A percentile compares a stretch with the other conserved stretches of the same genome.
Evolutionary conservation across 2,329 filamentous ascomycete genomes (phyloP).

Genomic region (Talaromyces sp.): DNA sequence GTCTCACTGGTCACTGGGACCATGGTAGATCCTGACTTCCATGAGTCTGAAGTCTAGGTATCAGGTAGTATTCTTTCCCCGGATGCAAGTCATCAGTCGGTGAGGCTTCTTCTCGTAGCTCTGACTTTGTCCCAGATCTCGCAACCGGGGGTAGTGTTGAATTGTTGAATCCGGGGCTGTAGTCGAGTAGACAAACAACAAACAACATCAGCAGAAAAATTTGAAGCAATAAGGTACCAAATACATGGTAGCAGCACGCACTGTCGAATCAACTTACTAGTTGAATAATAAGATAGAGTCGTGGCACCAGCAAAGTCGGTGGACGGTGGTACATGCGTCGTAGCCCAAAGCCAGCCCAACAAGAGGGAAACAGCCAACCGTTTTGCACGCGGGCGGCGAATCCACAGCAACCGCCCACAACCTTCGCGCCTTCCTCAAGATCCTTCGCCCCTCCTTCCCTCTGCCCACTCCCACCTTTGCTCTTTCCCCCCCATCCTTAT

Average conservation of each 20-base stretch:
- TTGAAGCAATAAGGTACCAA: not conserved
- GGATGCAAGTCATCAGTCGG: not conserved
- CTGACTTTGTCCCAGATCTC: not conserved
- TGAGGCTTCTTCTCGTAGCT: not conserved
- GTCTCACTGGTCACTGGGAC: not conserved
- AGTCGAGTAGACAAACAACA: not conserved
- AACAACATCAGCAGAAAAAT: not conserved
- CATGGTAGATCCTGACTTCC: not conserved
- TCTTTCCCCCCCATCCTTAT: conserved; percentile 25
- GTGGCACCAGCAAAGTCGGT: conserved; percentile 40
- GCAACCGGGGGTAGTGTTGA: not conserved
- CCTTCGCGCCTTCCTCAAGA: conserved; percentile 20
- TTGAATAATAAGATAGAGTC: conserved; percentile 25
- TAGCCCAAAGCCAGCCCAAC: conserved; percentile 42
- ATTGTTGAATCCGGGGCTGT: not conserved
- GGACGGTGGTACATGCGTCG: conserved; percentile 18
- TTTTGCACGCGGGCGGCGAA: conserved; percentile 15
- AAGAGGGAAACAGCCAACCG: conserved; percentile 22
- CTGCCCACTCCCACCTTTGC: conserved; percentile 25
- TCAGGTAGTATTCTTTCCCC: not conserved
- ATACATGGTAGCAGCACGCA: not conserved
- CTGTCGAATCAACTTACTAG: not conserved
- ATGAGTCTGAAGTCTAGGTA: not conserved
- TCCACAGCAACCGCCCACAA: conserved; percentile 24
- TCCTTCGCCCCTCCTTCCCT: conserved; percentile 31